These are phyloP conservation scores for Moricandia moricandioides DNA, from an alignment of 345 rosid genomes.

Conservation along the genomic window DNA sequence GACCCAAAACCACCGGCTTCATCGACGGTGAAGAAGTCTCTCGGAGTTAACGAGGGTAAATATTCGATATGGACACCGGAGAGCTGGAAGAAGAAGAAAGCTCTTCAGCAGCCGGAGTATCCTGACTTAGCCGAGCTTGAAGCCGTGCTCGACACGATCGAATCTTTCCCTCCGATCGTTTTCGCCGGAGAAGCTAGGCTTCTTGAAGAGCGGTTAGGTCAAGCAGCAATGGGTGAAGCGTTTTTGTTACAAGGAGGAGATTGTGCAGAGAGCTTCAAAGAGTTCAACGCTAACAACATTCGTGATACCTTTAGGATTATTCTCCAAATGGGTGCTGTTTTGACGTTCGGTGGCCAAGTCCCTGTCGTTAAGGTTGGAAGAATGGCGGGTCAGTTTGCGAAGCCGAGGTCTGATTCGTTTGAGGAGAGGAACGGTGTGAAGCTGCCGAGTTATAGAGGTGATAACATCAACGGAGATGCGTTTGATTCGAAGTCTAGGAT, in stretches of 20 bases:
- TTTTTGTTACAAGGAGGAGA: constrained; percentile 71
- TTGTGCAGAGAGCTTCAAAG: constrained; percentile 78
- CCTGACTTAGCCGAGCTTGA: constrained; percentile 47
- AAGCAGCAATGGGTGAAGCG: constrained; percentile 70
- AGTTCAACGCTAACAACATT: constrained; percentile 66
- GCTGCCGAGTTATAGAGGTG: neutral
- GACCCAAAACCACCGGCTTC: constrained; percentile 35
- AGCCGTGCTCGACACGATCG: constrained; percentile 47
- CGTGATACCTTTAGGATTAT: constrained; percentile 68
- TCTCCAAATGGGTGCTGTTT: constrained; percentile 71
- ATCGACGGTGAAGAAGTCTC: constrained; percentile 1
- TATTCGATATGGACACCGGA: constrained; percentile 44
- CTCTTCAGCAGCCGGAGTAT: constrained; percentile 62
- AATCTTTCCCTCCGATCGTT: constrained; percentile 60
- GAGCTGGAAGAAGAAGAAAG: constrained; percentile 55
- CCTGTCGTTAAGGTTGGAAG: constrained; percentile 60
- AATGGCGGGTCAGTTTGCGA: neutral
- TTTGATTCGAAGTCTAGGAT: neutral
- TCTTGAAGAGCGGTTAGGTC: constrained; percentile 53
- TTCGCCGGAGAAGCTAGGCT: constrained; percentile 66
- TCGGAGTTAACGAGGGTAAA: constrained; percentile 22
- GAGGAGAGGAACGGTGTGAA: neutral
- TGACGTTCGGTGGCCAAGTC: constrained; percentile 75
- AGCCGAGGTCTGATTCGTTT: neutral
- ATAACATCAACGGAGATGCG: neutral